Evolutionary conservation across 352 stramenopile genomes (phyloP).

Genomic region (Globisporangium spiculum): DNA sequence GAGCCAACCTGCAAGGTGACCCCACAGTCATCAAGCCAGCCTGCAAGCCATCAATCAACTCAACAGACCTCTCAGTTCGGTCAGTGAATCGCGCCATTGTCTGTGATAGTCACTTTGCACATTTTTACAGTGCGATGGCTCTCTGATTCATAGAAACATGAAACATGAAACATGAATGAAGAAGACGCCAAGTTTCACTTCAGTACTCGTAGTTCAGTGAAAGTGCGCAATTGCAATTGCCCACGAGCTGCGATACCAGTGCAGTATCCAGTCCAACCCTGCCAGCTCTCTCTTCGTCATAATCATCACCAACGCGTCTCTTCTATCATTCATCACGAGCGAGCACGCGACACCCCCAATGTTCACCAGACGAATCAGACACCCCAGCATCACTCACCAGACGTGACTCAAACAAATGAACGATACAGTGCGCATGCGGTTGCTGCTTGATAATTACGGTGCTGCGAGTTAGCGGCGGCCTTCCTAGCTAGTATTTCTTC

Average conservation of each 20-base stretch:
- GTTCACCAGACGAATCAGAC: background rate
- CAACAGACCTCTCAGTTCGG: background rate
- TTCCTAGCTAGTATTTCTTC: conserved; percentile 2
- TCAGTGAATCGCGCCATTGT: background rate
- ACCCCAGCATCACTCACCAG: background rate
- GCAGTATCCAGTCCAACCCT: background rate
- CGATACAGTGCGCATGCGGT: background rate
- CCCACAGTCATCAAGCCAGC: background rate
- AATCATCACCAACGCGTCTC: background rate
- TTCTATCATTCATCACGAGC: background rate
- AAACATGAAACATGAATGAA: background rate
- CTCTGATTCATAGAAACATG: background rate
- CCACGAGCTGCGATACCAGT: background rate
- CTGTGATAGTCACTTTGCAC: no score
- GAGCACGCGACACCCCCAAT: background rate
- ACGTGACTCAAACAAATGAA: background rate
- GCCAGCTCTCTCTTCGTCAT: background rate
- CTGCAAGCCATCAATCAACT: background rate
- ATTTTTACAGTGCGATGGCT: background rate
- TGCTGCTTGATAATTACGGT: background rate
- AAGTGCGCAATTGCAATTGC: no score
- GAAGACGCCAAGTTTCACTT: background rate
- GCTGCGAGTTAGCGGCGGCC: background rate
- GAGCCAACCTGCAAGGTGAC: background rate
- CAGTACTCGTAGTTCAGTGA: no score